A percentile compares a stretch with the other conserved stretches of the same genome.
phyloP scores from a whole-genome alignment of 2,329 filamentous ascomycete species.

The Atkinsonella texensis region DNA sequence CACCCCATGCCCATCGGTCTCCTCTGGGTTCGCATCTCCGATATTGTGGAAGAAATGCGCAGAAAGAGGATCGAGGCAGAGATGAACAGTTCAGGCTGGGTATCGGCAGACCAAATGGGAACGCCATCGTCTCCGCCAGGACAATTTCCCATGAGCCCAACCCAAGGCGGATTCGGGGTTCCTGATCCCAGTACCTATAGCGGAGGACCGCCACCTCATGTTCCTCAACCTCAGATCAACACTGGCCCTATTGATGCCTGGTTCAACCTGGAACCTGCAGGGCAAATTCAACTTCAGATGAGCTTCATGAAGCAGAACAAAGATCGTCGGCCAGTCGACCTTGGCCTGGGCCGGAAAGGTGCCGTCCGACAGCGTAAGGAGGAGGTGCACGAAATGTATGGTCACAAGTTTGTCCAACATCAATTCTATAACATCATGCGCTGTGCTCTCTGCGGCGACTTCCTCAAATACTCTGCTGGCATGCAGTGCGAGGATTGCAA shows the following conservation, averaged over 20 bases:
- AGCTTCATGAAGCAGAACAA: slow-evolving; percentile 87
- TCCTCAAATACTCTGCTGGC: slow-evolving; percentile 94
- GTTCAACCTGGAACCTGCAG: slow-evolving; percentile 93
- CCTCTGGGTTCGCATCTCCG: slow-evolving; percentile 92
- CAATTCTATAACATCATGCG: slow-evolving; percentile 99
- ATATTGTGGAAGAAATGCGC: slow-evolving; percentile 95
- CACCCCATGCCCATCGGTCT: slow-evolving; percentile 87
- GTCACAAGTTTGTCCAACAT: slow-evolving; percentile 96
- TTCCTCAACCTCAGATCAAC: slow-evolving; percentile 37
- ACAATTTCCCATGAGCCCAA: slow-evolving; percentile 47
- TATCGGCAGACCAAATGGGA: slow-evolving; percentile 91
- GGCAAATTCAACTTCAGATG: slow-evolving; percentile 81
- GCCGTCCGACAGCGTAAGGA: slow-evolving; percentile 97
- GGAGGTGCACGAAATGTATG: slow-evolving; percentile 96
- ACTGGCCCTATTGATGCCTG: slow-evolving; percentile 72
- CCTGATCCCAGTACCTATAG: slow-evolving; percentile 15
- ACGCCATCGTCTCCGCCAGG: slow-evolving; percentile 35
- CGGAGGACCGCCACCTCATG: slow-evolving; percentile 16
- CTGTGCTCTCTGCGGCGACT: slow-evolving; percentile 92
- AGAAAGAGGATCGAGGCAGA: slow-evolving; percentile 95
- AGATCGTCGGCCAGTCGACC: slow-evolving; percentile 70
- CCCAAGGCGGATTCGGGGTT: slow-evolving; percentile 29
- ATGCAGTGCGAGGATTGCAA: slow-evolving; percentile 99
- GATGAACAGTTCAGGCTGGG: slow-evolving; percentile 90
- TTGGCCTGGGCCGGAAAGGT: slow-evolving; percentile 86